A percentile compares a stretch with the other conserved stretches of the same genome.
phyloP scores from a whole-genome alignment of 129 eudicot species.

The Lonicera japonica region DNA sequence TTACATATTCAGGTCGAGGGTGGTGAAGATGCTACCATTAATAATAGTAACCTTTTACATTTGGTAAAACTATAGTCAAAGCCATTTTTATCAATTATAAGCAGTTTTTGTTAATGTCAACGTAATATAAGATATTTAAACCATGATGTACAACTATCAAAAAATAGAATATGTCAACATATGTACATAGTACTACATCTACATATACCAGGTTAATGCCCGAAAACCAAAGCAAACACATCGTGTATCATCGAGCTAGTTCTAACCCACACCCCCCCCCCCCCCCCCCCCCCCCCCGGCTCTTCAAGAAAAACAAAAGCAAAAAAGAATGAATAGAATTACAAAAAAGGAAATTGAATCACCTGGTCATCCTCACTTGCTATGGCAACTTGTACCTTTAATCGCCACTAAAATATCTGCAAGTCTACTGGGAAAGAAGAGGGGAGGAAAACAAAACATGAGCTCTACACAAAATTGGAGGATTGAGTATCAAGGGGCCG shows the following conservation, averaged over 20 bases:
- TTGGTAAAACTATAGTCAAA: too few relatives aligned
- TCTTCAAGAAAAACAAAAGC: not conserved
- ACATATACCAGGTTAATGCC: too few relatives aligned
- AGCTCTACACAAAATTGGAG: slow-evolving; percentile 3
- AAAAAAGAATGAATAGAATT: slow-evolving; percentile 10
- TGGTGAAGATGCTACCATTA: too few relatives aligned
- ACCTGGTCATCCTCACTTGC: not conserved
- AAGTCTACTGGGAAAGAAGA: not conserved
- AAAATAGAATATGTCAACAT: too few relatives aligned
- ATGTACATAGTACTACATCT: not conserved
- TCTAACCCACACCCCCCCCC: not conserved
- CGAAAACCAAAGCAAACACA: not conserved
- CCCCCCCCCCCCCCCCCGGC: too few relatives aligned
- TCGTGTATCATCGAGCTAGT: not conserved
- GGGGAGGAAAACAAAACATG: not conserved
- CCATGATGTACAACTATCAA: too few relatives aligned
- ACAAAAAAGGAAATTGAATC: not conserved
- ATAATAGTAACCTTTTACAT: too few relatives aligned
- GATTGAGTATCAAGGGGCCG: slow-evolving; percentile 7
- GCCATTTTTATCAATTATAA: too few relatives aligned
- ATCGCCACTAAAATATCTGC: not conserved
- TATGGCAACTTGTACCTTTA: not conserved
- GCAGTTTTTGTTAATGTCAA: too few relatives aligned
- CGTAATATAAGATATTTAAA: too few relatives aligned
- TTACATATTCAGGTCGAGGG: too few relatives aligned